Evolutionary conservation across 2,329 filamentous ascomycete genomes (phyloP).

Genomic region (Apiospora marii): DNA sequence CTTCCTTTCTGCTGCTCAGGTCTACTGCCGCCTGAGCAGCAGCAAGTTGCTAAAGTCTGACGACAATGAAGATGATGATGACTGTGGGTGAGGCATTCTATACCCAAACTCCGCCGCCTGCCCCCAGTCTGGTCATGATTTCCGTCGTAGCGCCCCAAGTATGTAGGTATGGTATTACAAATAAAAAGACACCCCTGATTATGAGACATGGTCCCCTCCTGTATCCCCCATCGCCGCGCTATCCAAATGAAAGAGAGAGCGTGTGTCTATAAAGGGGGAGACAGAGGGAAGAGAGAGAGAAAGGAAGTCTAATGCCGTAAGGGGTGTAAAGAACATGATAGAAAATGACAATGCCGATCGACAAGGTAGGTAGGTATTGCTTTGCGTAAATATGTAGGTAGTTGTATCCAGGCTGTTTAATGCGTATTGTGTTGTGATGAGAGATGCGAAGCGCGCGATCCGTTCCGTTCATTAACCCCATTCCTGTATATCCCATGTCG

Average conservation of each 20-base stretch:
- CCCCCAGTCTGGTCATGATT: neutral
- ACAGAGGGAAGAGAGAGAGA: neutral
- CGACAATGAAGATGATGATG: too few species aligned
- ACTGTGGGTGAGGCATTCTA: neutral
- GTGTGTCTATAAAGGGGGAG: neutral
- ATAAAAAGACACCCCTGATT: too few species aligned
- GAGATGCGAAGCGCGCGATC: neutral
- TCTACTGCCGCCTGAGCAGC: neutral
- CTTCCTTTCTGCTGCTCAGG: too few species aligned
- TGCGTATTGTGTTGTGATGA: neutral
- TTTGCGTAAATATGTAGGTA: too few species aligned
- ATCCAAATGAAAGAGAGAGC: neutral
- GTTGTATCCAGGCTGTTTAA: neutral
- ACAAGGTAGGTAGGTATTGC: too few species aligned
- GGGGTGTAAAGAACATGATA: neutral
- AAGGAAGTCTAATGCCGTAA: neutral
- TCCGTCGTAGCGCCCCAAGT: neutral
- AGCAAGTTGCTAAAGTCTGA: too few species aligned
- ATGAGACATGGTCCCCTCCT: too few species aligned
- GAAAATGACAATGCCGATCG: neutral
- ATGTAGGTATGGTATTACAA: neutral
- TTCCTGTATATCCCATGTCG: neutral
- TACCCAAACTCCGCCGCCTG: neutral
- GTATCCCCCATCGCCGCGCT: neutral
- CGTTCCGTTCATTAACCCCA: neutral